Evolutionary conservation across 2,329 filamentous ascomycete genomes (phyloP), one percentile per base, ranked within the genome.

Genomic region (Aspergillus niger): DNA sequence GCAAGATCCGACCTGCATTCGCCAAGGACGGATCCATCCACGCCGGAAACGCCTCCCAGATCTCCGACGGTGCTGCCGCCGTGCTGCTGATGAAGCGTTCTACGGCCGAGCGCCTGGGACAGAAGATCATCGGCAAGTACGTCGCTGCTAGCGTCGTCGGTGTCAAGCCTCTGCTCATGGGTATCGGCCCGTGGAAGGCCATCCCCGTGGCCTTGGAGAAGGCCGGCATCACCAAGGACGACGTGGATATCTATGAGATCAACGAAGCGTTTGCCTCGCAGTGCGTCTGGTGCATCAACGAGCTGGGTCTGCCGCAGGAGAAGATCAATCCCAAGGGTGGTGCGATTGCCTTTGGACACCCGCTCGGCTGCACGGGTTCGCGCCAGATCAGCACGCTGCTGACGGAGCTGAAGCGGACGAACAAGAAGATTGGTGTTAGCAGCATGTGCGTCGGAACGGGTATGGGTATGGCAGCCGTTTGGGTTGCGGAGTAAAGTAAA

Each of bases 271-370:
- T 99, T 77, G 95, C 95, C 32, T 91, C 87, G 65, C 94, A 98
- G 84, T 97, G 92, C 78, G 79, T 98, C 67, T 98, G 91, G 90
- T 97, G 92, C 78, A 87, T 91, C 65, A 91, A 95, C 72, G 89
- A 97, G 82, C 86, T 99, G 22, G 89, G 89, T 48, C 80, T 99
- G 28, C 90, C 92, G 56, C 74, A 83, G 63, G 89, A 91, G 67
- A 98, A 97, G 86, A 88, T 99, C 74, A 98, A 98, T 82, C 94
- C 94, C 70, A 97, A 97, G 85, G 95, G 94, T 67, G 94, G 94
- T 65, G 93, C 93, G 36, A 97, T 97, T 76, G 94, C 94, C 10
- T 97, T 97, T 74, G 92, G 95, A 10, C 95, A 98, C 80, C 95
- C 95, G 0, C 84, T 98, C 17, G 95, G 95, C 59, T 96, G 92